These are phyloP conservation scores for Saccharomycopsis crataegensis DNA, from an alignment of 1,139 yeast species.

Conservation along the genomic window DNA sequence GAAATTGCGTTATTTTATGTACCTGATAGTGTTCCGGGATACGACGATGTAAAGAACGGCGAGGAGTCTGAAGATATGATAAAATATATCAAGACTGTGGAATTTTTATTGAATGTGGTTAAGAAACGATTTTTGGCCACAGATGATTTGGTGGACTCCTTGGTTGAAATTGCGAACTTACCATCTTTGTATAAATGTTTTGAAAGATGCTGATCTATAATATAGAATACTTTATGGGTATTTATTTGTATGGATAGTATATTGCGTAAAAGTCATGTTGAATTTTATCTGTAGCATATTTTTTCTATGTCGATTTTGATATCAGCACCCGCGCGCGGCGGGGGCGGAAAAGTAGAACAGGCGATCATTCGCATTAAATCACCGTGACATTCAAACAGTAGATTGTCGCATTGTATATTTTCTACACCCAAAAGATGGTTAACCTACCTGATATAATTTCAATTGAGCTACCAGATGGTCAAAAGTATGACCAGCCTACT, in stretches of 20 bases:
- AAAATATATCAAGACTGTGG: conserved; percentile 23
- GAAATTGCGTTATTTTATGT: conserved; percentile 70
- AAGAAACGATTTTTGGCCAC: conserved; percentile 65
- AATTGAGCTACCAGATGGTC: conserved; percentile 50
- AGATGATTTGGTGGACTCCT: conserved; percentile 39
- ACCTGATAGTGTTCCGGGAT: conserved; percentile 46
- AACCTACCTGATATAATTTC: conserved; percentile 34
- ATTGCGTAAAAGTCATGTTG: not conserved
- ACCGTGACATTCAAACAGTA: too few relatives aligned
- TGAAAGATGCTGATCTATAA: conserved; percentile 64
- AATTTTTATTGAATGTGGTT: conserved; percentile 57
- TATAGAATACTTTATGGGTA: not conserved
- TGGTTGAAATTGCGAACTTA: conserved; percentile 81
- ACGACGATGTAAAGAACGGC: conserved; percentile 21
- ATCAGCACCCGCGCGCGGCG: not conserved
- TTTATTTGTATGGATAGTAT: not conserved
- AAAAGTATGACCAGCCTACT: conserved; percentile 48
- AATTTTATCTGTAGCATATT: not conserved
- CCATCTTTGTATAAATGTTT: conserved; percentile 89
- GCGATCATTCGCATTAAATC: not conserved
- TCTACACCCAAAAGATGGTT: not conserved
- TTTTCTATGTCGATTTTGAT: too few relatives aligned
- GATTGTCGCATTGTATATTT: too few relatives aligned
- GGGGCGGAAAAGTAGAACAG: not conserved
- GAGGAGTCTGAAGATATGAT: conserved; percentile 22